Conservation (phyloP, 1,284 basidiomycete species). For the Gastroboletus turbinatus region DNA sequence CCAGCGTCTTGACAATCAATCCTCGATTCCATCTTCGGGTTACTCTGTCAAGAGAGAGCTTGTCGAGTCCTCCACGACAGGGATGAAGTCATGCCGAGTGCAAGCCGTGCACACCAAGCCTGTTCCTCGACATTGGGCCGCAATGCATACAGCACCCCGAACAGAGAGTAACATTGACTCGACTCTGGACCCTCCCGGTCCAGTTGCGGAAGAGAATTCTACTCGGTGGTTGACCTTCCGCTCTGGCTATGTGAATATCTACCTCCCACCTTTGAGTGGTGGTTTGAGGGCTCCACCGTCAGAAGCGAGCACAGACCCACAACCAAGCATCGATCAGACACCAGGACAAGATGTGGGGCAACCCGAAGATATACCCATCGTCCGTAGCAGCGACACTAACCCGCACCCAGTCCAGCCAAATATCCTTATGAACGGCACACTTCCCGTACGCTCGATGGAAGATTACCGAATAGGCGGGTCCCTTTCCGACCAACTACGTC, state of each 20-base stretch:
- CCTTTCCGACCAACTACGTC: not conserved
- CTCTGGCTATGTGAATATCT: slow-evolving; percentile 22
- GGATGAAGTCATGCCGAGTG: not conserved
- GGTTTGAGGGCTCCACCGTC: not conserved
- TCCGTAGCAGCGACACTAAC: not conserved
- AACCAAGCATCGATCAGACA: not conserved
- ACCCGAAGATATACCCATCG: not conserved
- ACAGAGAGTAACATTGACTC: slow-evolving; percentile 10
- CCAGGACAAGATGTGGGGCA: not conserved
- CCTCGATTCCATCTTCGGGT: not conserved
- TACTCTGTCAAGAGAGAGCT: not conserved
- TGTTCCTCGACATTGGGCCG: not conserved
- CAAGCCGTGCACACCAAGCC: not conserved
- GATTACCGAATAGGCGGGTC: not conserved
- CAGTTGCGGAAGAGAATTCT: not conserved
- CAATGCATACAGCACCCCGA: not conserved
- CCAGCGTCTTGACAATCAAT: not conserved
- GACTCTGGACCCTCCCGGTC: slow-evolving; percentile 2
- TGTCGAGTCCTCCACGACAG: not conserved
- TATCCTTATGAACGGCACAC: not conserved
- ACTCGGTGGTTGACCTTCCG: slow-evolving; percentile 26
- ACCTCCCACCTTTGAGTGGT: slow-evolving; percentile 1
- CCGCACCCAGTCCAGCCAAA: not conserved
- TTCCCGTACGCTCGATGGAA: not conserved
- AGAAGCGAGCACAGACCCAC: not conserved